A percentile compares a stretch with the other conserved stretches of the same genome.
Evolutionary conservation across 148 eudicot genomes (phyloP).

Genomic region (Amaranthus cruentus): DNA sequence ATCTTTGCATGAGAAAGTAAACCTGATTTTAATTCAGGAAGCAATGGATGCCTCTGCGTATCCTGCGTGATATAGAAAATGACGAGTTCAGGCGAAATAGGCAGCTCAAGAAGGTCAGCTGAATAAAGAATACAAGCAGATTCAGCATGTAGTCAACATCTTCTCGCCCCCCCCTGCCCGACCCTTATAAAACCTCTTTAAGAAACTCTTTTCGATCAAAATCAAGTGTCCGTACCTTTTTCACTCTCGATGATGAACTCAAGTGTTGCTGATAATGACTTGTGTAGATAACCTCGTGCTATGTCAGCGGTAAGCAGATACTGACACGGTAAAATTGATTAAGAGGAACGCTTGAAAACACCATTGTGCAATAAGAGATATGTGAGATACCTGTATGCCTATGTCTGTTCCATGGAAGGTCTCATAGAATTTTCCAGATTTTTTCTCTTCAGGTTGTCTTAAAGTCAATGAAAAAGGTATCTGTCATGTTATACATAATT

Average conservation of each 20-base stretch:
- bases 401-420: conserved; percentile 76
- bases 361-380: too few relatives aligned
- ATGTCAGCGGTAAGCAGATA: conserved; percentile 63
- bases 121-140: conserved; percentile 19
- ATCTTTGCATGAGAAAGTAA: not conserved
- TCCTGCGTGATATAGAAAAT: conserved; percentile 80
- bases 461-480: conserved; percentile 63
- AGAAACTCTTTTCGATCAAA: too few relatives aligned
- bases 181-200: not conserved
- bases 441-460: conserved; percentile 40
- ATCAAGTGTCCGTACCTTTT: conserved; percentile 33
- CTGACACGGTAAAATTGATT: conserved; percentile 28
- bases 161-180: not conserved
- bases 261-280: conserved; percentile 58
- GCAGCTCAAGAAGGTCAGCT: conserved; percentile 57
- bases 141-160: not conserved
- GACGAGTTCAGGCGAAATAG: conserved; percentile 61
- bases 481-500: conserved; percentile 26
- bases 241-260: conserved; percentile 70
- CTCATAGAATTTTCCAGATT: conserved; percentile 51
- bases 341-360: not conserved
- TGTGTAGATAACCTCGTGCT: conserved; percentile 64
- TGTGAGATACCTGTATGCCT: conserved; percentile 56
- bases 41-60: conserved; percentile 67
- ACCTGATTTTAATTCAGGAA: conserved; percentile 74